Percentiles rank a stretch among this genome's conserved stretches.
These are phyloP conservation scores for Rhynchospora pubera DNA, from an alignment of 176 grass and related monocot genomes.

Conservation along the genomic window DNA sequence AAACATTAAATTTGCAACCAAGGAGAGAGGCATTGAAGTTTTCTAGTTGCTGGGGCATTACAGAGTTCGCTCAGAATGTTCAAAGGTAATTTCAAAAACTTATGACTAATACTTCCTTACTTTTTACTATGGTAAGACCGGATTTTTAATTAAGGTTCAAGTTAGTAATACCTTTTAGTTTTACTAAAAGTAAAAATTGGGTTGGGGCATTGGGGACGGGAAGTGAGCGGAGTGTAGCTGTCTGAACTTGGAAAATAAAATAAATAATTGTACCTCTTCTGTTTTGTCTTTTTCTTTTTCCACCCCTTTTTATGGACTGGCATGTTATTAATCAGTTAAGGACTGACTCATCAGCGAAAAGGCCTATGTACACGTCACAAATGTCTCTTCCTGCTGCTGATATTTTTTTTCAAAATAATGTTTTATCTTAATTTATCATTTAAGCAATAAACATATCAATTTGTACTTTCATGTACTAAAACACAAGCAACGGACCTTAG, in stretches of 20 bases:
- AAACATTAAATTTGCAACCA: background rate
- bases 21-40: background rate
- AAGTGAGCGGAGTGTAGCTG: background rate
- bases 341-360: too few relatives aligned
- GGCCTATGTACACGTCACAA: too few relatives aligned
- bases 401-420: too few relatives aligned
- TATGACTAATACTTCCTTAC: background rate
- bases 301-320: too few relatives aligned
- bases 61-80: background rate
- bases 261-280: background rate
- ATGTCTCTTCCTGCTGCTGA: too few relatives aligned
- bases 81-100: background rate
- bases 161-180: background rate
- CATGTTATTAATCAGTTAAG: too few relatives aligned
- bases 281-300: background rate
- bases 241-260: background rate
- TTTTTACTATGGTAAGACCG: background rate
- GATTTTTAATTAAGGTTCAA: background rate
- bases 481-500: too few relatives aligned
- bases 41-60: background rate
- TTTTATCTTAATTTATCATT: too few relatives aligned
- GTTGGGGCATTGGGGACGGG: background rate
- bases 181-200: background rate
- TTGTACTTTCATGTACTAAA: too few relatives aligned
- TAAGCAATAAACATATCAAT: too few relatives aligned